These are phyloP conservation scores for Dispira simplex DNA, from an alignment of 192 early-diverging fungal species.

Conservation along the genomic window DNA sequence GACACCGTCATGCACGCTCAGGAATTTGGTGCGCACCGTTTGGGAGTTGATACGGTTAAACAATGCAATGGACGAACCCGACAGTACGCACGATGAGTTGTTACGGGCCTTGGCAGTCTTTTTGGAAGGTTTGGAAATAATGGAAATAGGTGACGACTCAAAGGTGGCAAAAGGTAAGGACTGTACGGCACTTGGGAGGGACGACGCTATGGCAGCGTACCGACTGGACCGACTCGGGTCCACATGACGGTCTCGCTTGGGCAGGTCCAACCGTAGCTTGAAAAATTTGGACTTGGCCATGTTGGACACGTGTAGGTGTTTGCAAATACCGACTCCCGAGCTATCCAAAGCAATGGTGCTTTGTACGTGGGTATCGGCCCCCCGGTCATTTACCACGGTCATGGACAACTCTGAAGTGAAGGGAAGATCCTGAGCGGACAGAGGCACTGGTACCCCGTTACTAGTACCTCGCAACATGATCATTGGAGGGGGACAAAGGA, in stretches of 20 bases:
- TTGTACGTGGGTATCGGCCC: constrained; percentile 24
- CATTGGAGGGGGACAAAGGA: constrained; percentile 61
- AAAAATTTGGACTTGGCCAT: constrained; percentile 71
- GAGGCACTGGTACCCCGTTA: constrained; percentile 15
- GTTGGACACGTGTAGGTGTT: constrained; percentile 60
- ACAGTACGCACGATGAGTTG: constrained; percentile 56
- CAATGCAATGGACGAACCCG: constrained; percentile 59
- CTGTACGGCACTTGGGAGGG: too few species aligned
- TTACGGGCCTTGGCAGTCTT: constrained; percentile 76
- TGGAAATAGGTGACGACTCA: constrained; percentile 55
- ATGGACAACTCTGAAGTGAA: constrained; percentile 41
- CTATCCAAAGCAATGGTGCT: constrained; percentile 15
- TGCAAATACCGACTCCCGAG: constrained; percentile 43
- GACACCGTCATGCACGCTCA: constrained; percentile 38
- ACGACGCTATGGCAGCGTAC: constrained; percentile 8
- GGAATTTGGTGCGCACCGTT: constrained; percentile 75
- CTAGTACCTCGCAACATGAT: constrained; percentile 34
- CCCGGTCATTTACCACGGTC: constrained; percentile 39
- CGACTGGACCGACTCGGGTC: constrained; percentile 10
- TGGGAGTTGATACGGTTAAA: constrained; percentile 90
- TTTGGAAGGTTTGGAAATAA: constrained; percentile 89
- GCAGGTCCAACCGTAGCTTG: constrained; percentile 46
- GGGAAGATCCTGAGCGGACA: constrained; percentile 21
- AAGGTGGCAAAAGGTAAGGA: constrained; percentile 39
- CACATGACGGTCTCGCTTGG: constrained; percentile 23